Conservation (phyloP, 139 green algal genomes). For the Coccomyxa sp. region DNA sequence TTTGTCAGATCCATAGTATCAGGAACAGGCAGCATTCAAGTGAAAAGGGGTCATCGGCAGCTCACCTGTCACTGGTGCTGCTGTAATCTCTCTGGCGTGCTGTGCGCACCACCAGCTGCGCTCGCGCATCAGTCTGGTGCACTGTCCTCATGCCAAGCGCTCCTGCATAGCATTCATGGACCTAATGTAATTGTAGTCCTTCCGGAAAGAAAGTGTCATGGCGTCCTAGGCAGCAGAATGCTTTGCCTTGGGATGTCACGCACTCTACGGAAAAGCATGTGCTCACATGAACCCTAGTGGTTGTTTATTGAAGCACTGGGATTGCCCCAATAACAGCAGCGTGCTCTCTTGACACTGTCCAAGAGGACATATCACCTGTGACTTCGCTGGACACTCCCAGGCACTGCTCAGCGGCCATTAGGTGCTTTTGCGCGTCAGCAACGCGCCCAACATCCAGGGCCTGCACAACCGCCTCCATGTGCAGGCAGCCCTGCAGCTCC, state of each 20-base stretch:
- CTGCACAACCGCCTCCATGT: constrained; percentile 50
- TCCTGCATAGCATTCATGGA: constrained; percentile 28
- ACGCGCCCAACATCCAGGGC: constrained; percentile 56
- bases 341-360: too few relatives aligned
- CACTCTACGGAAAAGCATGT: too few relatives aligned
- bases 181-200: background rate
- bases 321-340: background rate
- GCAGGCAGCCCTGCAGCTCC: constrained; percentile 21
- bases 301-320: background rate
- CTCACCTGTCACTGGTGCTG: background rate
- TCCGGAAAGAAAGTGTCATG: background rate
- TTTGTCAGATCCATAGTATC: too few relatives aligned
- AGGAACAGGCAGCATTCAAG: too few relatives aligned
- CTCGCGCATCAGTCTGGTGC: constrained; percentile 82
- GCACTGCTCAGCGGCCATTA: constrained; percentile 33
- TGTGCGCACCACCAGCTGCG: constrained; percentile 64
- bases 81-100: background rate
- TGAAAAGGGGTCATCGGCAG: too few relatives aligned
- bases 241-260: background rate
- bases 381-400: constrained; percentile 33
- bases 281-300: too few relatives aligned
- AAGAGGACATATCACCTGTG: too few relatives aligned
- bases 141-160: constrained; percentile 77
- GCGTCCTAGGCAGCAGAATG: background rate
- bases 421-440: constrained; percentile 30